These are phyloP conservation scores for Funneliformis mosseae DNA, from an alignment of 192 early-diverging fungal species.

Conservation along the genomic window DNA sequence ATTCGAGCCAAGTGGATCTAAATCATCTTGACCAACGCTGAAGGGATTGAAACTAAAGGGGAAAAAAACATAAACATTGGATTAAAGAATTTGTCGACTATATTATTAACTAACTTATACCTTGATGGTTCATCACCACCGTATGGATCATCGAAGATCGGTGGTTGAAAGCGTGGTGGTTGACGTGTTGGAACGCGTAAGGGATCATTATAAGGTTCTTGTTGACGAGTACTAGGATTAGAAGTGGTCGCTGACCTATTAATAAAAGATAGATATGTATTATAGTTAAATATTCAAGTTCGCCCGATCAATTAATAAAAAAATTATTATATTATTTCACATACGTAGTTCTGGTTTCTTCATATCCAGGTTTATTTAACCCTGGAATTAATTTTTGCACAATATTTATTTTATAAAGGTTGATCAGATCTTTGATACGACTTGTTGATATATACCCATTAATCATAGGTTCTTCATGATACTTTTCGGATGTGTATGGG, in stretches of 20 bases:
- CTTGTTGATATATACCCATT: constrained; percentile 62
- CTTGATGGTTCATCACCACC: constrained; percentile 47
- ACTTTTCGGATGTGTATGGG: constrained; percentile 42
- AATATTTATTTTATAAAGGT: constrained; percentile 62
- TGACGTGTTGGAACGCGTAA: constrained; percentile 40
- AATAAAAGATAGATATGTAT: neutral
- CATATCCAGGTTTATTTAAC: constrained; percentile 71
- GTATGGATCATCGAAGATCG: constrained; percentile 51
- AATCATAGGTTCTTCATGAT: constrained; percentile 45
- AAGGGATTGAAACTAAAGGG: constrained; percentile 50
- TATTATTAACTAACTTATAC: neutral
- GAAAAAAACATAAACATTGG: neutral
- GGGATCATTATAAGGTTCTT: constrained; percentile 41
- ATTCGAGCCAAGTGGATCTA: constrained; percentile 64
- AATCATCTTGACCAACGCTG: constrained; percentile 70
- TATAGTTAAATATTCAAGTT: neutral
- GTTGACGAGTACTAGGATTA: constrained; percentile 10
- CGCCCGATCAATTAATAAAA: neutral
- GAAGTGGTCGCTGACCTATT: constrained; percentile 3
- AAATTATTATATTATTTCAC: constrained; percentile 6
- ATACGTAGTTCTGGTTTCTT: constrained; percentile 45
- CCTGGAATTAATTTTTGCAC: constrained; percentile 69
- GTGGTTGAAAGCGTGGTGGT: constrained; percentile 42
- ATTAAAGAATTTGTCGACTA: constrained; percentile 7
- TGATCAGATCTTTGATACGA: constrained; percentile 62